Evolutionary conservation across 2,329 filamentous ascomycete species (phyloP).

Genomic region (Chaetoscypha palmicola): DNA sequence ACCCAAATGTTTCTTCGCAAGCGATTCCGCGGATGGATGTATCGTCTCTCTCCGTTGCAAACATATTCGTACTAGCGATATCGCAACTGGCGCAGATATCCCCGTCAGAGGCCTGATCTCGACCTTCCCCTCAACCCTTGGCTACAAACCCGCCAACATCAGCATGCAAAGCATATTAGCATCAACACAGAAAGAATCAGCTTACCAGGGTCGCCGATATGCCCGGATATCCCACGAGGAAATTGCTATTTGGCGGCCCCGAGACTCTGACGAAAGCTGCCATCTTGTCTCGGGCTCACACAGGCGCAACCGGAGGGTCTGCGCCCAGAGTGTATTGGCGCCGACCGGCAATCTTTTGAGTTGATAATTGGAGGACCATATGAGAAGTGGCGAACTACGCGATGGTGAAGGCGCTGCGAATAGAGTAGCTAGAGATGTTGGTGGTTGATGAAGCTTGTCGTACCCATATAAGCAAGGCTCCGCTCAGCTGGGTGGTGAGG

Average conservation of each 20-base stretch:
- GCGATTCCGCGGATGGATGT: constrained; percentile 88
- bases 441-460: constrained; percentile 14
- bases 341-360: constrained; percentile 17
- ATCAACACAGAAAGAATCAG: constrained; percentile 26
- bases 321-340: constrained; percentile 23
- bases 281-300: constrained; percentile 40
- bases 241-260: constrained; percentile 93
- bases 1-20: constrained; percentile 85
- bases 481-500: constrained; percentile 14
- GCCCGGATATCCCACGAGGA: constrained; percentile 92
- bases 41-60: constrained; percentile 92
- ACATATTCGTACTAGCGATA: constrained; percentile 91
- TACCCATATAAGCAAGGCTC: constrained; percentile 28
- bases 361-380: constrained; percentile 18
- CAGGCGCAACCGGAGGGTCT: constrained; percentile 27
- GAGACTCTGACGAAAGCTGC: constrained; percentile 90
- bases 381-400: constrained; percentile 1
- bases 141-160: constrained; percentile 46
- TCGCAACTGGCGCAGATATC: constrained; percentile 77
- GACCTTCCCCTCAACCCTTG: constrained; percentile 94
- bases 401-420: background rate
- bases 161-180: constrained; percentile 15
- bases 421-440: constrained; percentile 5
- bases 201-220: constrained; percentile 95
- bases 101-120: constrained; percentile 86